phyloP scores from a whole-genome alignment of 2,329 filamentous ascomycete species.

The Ophiocordyceps camponoti-floridani region DNA sequence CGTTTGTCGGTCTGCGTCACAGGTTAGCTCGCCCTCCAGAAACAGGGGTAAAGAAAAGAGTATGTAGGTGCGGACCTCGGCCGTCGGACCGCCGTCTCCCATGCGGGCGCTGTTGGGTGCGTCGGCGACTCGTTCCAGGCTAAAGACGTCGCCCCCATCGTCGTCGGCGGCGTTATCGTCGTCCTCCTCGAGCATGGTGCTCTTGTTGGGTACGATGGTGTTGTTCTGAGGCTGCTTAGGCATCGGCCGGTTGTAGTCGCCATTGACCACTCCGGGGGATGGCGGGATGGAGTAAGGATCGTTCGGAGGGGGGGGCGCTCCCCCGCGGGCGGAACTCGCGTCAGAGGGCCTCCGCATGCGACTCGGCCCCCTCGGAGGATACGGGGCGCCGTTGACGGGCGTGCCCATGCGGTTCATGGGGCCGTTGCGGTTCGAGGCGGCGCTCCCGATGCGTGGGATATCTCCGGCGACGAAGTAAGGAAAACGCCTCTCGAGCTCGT shows the following conservation, averaged over 20 bases:
- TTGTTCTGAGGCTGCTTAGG: constrained; percentile 88
- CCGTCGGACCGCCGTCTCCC: constrained; percentile 9
- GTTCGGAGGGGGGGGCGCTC: constrained; percentile 17
- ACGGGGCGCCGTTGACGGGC: constrained; percentile 38
- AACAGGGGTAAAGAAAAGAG: neutral
- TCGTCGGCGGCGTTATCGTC: constrained; percentile 37
- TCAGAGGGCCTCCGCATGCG: constrained; percentile 40
- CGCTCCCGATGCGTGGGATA: constrained; percentile 50
- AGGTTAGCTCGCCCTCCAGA: neutral
- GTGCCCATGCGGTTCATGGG: constrained; percentile 42
- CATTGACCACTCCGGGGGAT: constrained; percentile 38
- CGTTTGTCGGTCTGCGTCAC: constrained; percentile 40
- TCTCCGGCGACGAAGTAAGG: constrained; percentile 60
- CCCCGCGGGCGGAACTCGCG: constrained; percentile 38
- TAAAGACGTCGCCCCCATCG: constrained; percentile 44
- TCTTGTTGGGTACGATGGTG: constrained; percentile 94
- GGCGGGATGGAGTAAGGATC: constrained; percentile 36
- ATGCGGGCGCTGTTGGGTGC: constrained; percentile 10
- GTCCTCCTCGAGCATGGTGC: constrained; percentile 91
- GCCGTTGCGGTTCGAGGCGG: constrained; percentile 40
- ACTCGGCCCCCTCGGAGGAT: constrained; percentile 31
- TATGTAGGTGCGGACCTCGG: constrained; percentile 18
- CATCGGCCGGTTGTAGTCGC: constrained; percentile 57
- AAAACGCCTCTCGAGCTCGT: constrained; percentile 79
- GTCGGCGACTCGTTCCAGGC: constrained; percentile 14